These are phyloP conservation scores for Fusarium circinatum DNA, from an alignment of 2,329 filamentous ascomycete species.

Conservation along the genomic window DNA sequence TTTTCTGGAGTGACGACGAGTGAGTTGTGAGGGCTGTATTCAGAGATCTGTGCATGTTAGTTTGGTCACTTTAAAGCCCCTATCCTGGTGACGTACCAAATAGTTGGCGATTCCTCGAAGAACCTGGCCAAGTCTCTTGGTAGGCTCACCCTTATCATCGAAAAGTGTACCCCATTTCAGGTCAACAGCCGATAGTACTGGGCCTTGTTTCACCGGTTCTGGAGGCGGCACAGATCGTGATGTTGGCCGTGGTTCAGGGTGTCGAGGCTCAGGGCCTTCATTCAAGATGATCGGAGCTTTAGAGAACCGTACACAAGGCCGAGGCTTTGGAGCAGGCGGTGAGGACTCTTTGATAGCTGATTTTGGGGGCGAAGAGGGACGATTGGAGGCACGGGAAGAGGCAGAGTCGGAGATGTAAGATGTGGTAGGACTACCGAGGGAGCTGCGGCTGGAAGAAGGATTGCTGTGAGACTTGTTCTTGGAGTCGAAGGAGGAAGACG, in stretches of 20 bases:
- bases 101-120: slow-evolving; percentile 78
- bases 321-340: slow-evolving; percentile 25
- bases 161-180: slow-evolving; percentile 83
- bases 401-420: slow-evolving; percentile 38
- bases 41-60: slow-evolving; percentile 44
- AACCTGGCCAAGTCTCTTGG: slow-evolving; percentile 74
- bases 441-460: slow-evolving; percentile 11
- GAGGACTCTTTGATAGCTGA: slow-evolving; percentile 7
- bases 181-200: slow-evolving; percentile 62
- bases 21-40: slow-evolving; percentile 46
- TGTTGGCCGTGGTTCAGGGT: background rate
- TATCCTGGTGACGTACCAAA: slow-evolving; percentile 63
- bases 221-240: slow-evolving; percentile 15
- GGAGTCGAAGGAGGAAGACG: background rate
- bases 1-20: slow-evolving; percentile 81
- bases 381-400: slow-evolving; percentile 24
- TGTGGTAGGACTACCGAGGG: slow-evolving; percentile 24
- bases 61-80: too few relatives aligned
- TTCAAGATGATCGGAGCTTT: slow-evolving; percentile 44
- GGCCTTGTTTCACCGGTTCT: background rate
- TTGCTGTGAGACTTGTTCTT: background rate
- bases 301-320: slow-evolving; percentile 48
- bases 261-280: slow-evolving; percentile 19
- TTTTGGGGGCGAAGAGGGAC: slow-evolving; percentile 13
- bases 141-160: slow-evolving; percentile 72